Conservation (phyloP, 805 yeast genomes). For the Metschnikowia arizonensis region DNA sequence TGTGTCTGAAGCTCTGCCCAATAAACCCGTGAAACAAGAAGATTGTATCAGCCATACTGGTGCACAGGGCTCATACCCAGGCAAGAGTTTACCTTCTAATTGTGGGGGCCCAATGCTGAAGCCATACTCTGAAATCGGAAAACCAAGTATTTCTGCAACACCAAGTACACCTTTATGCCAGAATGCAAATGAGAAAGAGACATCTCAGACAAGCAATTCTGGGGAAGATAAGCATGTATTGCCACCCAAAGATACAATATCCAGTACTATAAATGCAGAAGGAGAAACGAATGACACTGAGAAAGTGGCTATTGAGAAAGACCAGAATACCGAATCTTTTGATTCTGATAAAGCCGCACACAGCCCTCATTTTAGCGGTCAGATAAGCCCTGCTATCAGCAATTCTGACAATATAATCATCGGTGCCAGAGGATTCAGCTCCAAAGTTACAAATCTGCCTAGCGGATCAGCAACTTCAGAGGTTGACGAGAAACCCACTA, state of each 20-base stretch:
- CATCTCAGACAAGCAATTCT: not conserved
- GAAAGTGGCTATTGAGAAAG: not conserved
- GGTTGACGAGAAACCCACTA: not conserved
- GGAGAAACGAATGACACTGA: not conserved
- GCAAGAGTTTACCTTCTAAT: not conserved
- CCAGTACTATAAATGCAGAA: not conserved
- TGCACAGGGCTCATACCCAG: not conserved
- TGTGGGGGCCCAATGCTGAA: not conserved
- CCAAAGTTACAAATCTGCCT: not conserved
- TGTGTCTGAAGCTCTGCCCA: not conserved
- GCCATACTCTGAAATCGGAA: not conserved
- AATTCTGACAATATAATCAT: conserved; percentile 4
- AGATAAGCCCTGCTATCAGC: conserved; percentile 4
- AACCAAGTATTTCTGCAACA: not conserved
- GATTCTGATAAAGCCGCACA: not conserved
- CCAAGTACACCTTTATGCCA: not conserved
- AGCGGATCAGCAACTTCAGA: not conserved
- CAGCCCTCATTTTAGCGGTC: not conserved
- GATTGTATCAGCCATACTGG: too few relatives aligned
- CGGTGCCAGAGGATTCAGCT: conserved; percentile 3
- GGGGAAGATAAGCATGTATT: not conserved
- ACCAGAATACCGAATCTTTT: not conserved
- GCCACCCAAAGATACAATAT: not conserved
- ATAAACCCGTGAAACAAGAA: not conserved
- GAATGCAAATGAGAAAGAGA: not conserved